Conservation (phyloP, 495 filamentous ascomycete genomes). For the Hyaloscypha variabilis region DNA sequence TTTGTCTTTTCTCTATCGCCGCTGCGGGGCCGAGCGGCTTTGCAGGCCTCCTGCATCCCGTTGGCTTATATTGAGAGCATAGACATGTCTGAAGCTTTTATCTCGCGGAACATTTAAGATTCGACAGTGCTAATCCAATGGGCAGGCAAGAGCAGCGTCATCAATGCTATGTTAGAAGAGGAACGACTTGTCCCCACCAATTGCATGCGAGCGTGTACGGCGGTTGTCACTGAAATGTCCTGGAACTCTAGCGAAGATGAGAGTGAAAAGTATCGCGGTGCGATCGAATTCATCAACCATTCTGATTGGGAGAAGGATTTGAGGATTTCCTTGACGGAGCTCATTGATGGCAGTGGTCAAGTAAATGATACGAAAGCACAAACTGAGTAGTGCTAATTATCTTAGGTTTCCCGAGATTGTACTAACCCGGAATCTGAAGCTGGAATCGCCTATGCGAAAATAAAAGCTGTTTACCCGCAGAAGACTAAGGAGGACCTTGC, state of each 20-base stretch:
- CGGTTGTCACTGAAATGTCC: constrained; percentile 65
- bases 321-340: no score
- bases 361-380: constrained; percentile 37
- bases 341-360: no score
- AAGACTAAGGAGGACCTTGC: constrained; percentile 49
- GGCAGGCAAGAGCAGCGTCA: constrained; percentile 50
- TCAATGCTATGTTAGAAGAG: constrained; percentile 52
- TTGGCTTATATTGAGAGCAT: no score
- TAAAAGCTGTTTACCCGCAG: constrained; percentile 64
- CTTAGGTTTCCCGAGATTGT: constrained; percentile 41
- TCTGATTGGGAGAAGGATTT: constrained; percentile 59
- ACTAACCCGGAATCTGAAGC: constrained; percentile 32
- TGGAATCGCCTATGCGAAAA: constrained; percentile 55
- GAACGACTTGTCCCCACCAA: constrained; percentile 15
- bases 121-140: no score
- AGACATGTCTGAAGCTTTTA: no score
- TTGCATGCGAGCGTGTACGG: constrained; percentile 59
- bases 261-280: constrained; percentile 52
- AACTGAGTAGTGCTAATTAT: constrained; percentile 51
- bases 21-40: no score
- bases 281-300: constrained; percentile 61
- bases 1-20: no score
- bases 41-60: no score
- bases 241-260: constrained; percentile 53
- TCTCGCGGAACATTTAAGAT: no score